Conservation (phyloP, 2,329 filamentous ascomycete genomes). For the Chrysosporium keratinophilum region DNA sequence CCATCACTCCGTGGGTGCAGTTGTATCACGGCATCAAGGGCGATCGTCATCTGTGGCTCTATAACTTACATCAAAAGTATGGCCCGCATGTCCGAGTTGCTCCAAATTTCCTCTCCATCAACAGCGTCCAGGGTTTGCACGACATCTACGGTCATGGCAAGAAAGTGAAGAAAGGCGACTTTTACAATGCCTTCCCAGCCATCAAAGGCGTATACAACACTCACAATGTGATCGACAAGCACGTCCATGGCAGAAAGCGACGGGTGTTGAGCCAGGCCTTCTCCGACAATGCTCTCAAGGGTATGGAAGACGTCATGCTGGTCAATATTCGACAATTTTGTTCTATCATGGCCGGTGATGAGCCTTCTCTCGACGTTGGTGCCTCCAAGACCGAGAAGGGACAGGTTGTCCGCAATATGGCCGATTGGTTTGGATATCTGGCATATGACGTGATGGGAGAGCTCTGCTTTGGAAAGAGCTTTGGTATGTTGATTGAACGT, state of each 20-base stretch:
- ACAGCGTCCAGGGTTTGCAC: constrained; percentile 57
- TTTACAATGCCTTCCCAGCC: constrained; percentile 35
- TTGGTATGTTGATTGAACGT: constrained; percentile 36
- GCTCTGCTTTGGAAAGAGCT: constrained; percentile 28
- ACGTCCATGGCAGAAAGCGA: constrained; percentile 20
- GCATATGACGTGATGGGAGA: constrained; percentile 32
- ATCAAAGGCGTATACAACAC: constrained; percentile 17
- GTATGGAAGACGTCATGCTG: constrained; percentile 17
- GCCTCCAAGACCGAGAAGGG: constrained; percentile 10
- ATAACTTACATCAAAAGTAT: constrained; percentile 15
- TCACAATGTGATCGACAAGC: constrained; percentile 19
- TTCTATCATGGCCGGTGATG: constrained; percentile 14
- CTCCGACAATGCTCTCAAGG: constrained; percentile 23
- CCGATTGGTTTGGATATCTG: constrained; percentile 24
- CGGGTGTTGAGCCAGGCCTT: constrained; percentile 24
- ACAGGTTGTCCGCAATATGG: constrained; percentile 19
- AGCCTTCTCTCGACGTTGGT: constrained; percentile 17
- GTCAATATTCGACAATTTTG: constrained; percentile 16
- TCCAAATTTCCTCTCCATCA: constrained; percentile 68
- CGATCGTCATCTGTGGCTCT: constrained; percentile 16
- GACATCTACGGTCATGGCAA: constrained; percentile 39
- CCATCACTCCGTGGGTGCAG: constrained; percentile 15
- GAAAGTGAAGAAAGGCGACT: constrained; percentile 24
- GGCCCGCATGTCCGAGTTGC: constrained; percentile 59
- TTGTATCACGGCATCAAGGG: constrained; percentile 14